Evolutionary conservation across 192 early-diverging fungal species (phyloP).

Genomic region (Phlyctochytrium arcticum): DNA sequence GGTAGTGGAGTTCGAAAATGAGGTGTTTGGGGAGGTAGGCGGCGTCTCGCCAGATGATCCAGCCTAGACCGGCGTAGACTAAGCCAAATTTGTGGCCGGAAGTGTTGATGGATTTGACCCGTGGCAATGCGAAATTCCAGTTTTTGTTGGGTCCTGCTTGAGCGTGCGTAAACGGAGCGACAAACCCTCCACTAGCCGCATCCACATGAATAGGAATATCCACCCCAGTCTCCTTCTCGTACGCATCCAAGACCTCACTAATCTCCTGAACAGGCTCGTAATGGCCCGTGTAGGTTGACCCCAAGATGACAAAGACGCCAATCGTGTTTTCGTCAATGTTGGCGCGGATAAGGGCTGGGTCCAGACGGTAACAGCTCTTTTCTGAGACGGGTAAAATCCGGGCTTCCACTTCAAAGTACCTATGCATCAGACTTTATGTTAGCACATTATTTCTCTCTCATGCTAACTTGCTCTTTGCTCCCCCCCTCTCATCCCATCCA

Average conservation of each 20-base stretch:
- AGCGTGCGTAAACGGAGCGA: slow-evolving; percentile 92
- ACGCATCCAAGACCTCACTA: slow-evolving; percentile 56
- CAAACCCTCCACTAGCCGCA: slow-evolving; percentile 78
- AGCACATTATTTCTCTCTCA: too few relatives aligned
- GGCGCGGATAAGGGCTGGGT: slow-evolving; percentile 54
- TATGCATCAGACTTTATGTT: too few relatives aligned
- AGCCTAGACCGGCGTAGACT: slow-evolving; percentile 71
- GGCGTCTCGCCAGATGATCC: slow-evolving; percentile 69
- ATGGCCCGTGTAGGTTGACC: slow-evolving; percentile 79
- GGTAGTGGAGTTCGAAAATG: slow-evolving; percentile 72
- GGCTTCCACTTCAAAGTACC: slow-evolving; percentile 75
- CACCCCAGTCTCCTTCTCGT: slow-evolving; percentile 56
- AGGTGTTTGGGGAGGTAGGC: slow-evolving; percentile 70
- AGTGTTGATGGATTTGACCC: slow-evolving; percentile 75
- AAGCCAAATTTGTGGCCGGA: slow-evolving; percentile 89
- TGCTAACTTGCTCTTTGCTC: too few relatives aligned
- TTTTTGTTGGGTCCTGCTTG: slow-evolving; percentile 63
- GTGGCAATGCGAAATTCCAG: slow-evolving; percentile 68
- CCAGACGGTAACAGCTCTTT: slow-evolving; percentile 17
- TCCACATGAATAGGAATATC: slow-evolving; percentile 83
- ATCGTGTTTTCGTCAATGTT: slow-evolving; percentile 84
- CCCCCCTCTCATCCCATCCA: too few relatives aligned
- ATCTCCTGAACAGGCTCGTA: slow-evolving; percentile 72
- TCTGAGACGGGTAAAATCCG: slow-evolving; percentile 56
- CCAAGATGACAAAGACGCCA: slow-evolving; percentile 71